Base-by-base conservation (phyloP, 2,329 filamentous ascomycete genomes). In the Hirsutella rhossiliensis region DNA sequence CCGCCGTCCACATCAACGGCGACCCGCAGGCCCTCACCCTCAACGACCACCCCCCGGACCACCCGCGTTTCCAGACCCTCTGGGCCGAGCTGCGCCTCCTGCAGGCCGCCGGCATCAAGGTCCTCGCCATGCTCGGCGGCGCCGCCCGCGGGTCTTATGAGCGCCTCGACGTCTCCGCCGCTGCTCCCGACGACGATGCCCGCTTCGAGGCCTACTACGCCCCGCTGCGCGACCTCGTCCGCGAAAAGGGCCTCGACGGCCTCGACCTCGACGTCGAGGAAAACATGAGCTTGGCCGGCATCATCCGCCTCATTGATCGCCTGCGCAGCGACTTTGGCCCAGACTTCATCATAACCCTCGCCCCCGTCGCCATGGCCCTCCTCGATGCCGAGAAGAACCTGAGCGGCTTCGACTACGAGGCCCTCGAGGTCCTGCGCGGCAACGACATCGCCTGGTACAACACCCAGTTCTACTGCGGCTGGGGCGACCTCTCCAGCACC, bases 401-500 rank as follows among this genome's bases (percentile, higher is more conserved):
- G 3, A 88, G 82, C 47, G 89, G 88, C 0, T 95, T 95, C 61
- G 75, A 79, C 58, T 95, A 95, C 62, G 71, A 78, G 38, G 69
- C 79, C 11, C 72, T 96, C 3, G 87, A 94, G 58, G 69, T 73
- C 11, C 72, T 77, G 60, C 71, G 77, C 6, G 81, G 82, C 1
- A 62, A 62, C 15, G 73, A 82, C 38, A 84, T 95, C 27, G 72
- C 73, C 3, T 96, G 87, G 78, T 95, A 95, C 62, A 95, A 95
- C 58, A 73, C 82, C 6, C 89, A 96, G 58, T 94, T 95, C 63
- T 96, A 96, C 70, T 92, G 85, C 57, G 87, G 87, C 2, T 96
- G 87, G 81, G 87, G 87, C 9, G 69, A 72, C 51, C 64, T 72
- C 47, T 60, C 54, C 39, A 67, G 56, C 27, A 62, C 72, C 0